Evolutionary conservation across 1,284 basidiomycete genomes (phyloP).

Genomic region (Apiotrichum sp.): DNA sequence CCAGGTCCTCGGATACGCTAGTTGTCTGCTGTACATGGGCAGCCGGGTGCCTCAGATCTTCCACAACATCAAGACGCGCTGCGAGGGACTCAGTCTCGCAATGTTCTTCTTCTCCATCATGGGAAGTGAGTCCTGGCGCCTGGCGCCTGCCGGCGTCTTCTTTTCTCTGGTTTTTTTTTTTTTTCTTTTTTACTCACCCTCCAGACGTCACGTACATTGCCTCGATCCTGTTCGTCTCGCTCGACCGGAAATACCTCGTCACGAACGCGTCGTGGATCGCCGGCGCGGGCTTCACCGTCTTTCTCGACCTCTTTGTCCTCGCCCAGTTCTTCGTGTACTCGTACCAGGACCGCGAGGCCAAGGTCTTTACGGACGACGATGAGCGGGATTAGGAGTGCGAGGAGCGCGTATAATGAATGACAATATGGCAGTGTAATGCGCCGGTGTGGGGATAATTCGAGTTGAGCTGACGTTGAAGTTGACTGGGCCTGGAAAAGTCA

Average conservation of each 20-base stretch:
- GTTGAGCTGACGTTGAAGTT: too few species aligned
- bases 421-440: too few species aligned
- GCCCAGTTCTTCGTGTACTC: conserved; percentile 49
- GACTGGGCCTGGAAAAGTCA: too few species aligned
- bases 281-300: conserved; percentile 48
- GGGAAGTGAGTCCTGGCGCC: conserved; percentile 53
- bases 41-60: conserved; percentile 78
- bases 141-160: too few species aligned
- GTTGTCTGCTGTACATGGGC: conserved; percentile 62
- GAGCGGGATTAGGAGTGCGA: not conserved
- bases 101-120: conserved; percentile 87
- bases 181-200: conserved; percentile 48
- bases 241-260: conserved; percentile 65
- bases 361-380: conserved; percentile 25
- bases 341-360: conserved; percentile 31
- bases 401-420: too few species aligned
- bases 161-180: too few species aligned
- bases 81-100: conserved; percentile 81
- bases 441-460: too few species aligned
- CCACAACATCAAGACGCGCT: conserved; percentile 64
- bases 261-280: conserved; percentile 86
- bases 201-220: conserved; percentile 62
- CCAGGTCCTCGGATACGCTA: conserved; percentile 78
- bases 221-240: conserved; percentile 73
- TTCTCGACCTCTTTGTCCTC: conserved; percentile 52